These are phyloP conservation scores for Castanea sativa DNA, from an alignment of 306 rosid genomes.

Conservation along the genomic window DNA sequence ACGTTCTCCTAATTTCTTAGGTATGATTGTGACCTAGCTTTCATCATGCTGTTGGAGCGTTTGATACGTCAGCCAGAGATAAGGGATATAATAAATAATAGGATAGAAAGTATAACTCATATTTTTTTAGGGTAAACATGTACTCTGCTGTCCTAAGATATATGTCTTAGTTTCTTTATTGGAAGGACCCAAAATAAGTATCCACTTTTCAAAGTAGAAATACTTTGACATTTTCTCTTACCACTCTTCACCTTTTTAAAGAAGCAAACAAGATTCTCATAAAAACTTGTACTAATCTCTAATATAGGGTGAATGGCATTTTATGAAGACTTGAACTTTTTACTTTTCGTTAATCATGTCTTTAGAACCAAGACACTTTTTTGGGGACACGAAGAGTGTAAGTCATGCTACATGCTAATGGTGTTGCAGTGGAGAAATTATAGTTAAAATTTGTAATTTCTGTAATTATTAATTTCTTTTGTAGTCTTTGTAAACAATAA, in stretches of 20 bases:
- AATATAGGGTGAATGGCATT: too few species aligned
- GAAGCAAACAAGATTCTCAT: neutral
- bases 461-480: too few species aligned
- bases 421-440: too few species aligned
- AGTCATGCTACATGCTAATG: too few species aligned
- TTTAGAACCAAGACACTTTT: too few species aligned
- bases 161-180: neutral
- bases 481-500: too few species aligned
- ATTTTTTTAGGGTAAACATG: neutral
- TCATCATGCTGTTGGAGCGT: neutral
- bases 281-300: neutral
- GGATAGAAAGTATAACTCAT: neutral
- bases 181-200: neutral
- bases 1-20: neutral
- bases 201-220: neutral
- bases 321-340: too few species aligned
- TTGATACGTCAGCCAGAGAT: neutral
- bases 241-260: neutral
- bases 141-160: neutral
- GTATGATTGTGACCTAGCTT: conserved; percentile 8
- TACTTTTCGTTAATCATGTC: too few species aligned
- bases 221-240: neutral
- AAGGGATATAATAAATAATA: neutral
- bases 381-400: too few species aligned
- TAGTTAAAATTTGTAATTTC: too few species aligned